These are phyloP conservation scores for Russula sp. DNA, from an alignment of 768 basidiomycete species.

Conservation along the genomic window DNA sequence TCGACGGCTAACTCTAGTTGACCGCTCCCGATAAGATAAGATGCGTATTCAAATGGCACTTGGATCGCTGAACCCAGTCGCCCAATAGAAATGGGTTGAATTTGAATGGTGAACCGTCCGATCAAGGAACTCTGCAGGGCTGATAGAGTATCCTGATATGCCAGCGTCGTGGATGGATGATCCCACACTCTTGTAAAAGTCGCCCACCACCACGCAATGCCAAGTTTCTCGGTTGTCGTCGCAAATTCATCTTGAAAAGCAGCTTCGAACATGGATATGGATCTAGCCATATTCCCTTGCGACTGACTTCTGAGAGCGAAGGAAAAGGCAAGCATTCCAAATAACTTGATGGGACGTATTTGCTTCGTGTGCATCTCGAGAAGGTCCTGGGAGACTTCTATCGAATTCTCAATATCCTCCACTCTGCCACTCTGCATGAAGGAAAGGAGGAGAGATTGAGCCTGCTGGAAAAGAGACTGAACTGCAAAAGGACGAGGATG, in stretches of 20 bases:
- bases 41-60: conserved; percentile 1
- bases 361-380: neutral
- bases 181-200: neutral
- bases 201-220: neutral
- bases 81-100: neutral
- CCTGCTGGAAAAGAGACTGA: neutral
- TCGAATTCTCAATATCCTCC: neutral
- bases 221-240: neutral
- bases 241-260: conserved; percentile 1
- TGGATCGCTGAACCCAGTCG: neutral
- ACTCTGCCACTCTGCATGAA: neutral
- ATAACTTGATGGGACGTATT: neutral
- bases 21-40: neutral
- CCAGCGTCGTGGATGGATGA: neutral
- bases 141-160: conserved; percentile 2
- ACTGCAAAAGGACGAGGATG: neutral
- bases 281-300: neutral
- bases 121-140: neutral
- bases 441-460: neutral
- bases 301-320: neutral
- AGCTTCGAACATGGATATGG: neutral
- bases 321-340: neutral
- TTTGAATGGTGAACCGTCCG: neutral
- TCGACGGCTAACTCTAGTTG: no score
- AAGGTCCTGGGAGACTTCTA: neutral